Conservation (phyloP, 805 yeast genomes). For the Saccharomycopsis lassenensis region DNA sequence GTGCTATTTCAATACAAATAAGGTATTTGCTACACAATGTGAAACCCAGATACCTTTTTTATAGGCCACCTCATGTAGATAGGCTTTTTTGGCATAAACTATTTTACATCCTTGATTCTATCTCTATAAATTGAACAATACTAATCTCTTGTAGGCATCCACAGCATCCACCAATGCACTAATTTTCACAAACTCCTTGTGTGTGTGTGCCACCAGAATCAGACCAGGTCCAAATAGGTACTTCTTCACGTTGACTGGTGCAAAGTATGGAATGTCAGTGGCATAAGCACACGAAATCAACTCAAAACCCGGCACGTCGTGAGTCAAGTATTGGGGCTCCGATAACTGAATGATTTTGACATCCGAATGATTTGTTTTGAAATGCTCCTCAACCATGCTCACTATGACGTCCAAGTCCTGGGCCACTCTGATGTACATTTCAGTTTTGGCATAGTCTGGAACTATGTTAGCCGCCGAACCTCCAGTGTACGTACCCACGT, state of each 20-base stretch:
- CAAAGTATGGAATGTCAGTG: slow-evolving; percentile 36
- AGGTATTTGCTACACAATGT: too few relatives aligned
- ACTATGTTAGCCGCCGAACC: slow-evolving; percentile 61
- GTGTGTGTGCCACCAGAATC: slow-evolving; percentile 39
- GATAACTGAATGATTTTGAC: not conserved
- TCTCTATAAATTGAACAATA: too few relatives aligned
- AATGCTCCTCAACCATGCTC: not conserved
- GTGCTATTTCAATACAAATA: too few relatives aligned
- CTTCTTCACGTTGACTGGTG: slow-evolving; percentile 20
- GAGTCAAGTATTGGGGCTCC: slow-evolving; percentile 41
- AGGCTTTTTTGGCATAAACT: too few relatives aligned
- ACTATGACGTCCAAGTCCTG: slow-evolving; percentile 23
- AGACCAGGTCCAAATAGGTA: slow-evolving; percentile 43
- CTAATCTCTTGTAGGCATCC: slow-evolving; percentile 31
- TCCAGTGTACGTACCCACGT: slow-evolving; percentile 44
- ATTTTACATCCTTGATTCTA: too few relatives aligned
- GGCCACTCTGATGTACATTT: slow-evolving; percentile 43
- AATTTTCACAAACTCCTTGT: slow-evolving; percentile 32
- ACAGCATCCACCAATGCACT: slow-evolving; percentile 31
- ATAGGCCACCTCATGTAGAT: too few relatives aligned
- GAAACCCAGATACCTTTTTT: too few relatives aligned
- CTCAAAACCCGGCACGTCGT: slow-evolving; percentile 56
- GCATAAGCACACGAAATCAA: slow-evolving; percentile 37
- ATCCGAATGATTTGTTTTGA: not conserved
- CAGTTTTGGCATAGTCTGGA: slow-evolving; percentile 46